Base-by-base conservation (phyloP, 768 basidiomycete species). In the Mycena maculata region DNA sequence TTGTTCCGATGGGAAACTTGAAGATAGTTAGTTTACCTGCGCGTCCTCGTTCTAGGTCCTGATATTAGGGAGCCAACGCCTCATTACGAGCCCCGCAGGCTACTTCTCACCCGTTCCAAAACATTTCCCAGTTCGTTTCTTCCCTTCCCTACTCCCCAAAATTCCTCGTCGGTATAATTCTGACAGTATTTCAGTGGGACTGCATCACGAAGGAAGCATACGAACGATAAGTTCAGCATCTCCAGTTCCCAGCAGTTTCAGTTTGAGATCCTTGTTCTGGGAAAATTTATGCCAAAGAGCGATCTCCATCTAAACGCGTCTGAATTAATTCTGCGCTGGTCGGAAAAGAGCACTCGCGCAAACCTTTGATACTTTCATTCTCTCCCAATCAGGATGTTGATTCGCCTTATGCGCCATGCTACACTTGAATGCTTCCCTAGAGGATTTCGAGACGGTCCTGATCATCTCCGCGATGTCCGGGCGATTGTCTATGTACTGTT, bases 121-220 rank as follows among this genome's bases (percentile, higher is more conserved):
- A 83, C 80, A 66, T 84, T 85, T 16, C 86, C 87, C n/a, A 87
- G 80, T 68, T 87, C 84, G 60, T 87, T 87, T 28, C 80, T 78
- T 16, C 86, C 86, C 58, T 77, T 69, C 6, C 41, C 20, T 75
- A 76, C 63, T 87, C 86, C 86, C 86, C 87, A 87, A 71, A 87
- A 86, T 39, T 82, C 72, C 66, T 87, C 86, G 23, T 77, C 77
- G 18, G 80, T 78, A 15, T 84, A 85, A 63, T 84, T 76, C 83
- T 85, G 31, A 23, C 9, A 13, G 50, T 4, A 31, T 33, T 3
- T 36, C 30, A 31, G 20, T 52, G 28, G 15, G 20, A 36, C 28
- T 18, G 41, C 6, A 31, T 20, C 30, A 52, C 4, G 20, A 30
- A 33, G 31, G 10, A 15, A 33, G 16, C n/a, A 12, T 6, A 33